A percentile compares a stretch with the other conserved stretches of the same genome.
phyloP scores from a whole-genome alignment of 331 rosid species.

The Malus hybrid region DNA sequence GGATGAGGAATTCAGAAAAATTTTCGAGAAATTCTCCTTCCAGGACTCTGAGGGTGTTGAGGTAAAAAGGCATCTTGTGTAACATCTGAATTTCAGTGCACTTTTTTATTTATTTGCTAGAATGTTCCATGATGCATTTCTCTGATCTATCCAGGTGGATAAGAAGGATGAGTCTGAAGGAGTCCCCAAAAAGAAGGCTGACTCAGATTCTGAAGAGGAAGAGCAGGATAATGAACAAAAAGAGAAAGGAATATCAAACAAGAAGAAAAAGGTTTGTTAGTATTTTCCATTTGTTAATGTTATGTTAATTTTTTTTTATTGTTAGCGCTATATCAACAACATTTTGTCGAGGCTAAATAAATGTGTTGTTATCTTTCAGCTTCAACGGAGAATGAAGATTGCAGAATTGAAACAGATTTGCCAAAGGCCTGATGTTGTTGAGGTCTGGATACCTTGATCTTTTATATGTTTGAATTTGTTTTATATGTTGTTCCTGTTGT shows the following conservation, averaged over 20 bases:
- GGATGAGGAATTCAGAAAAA: conserved; percentile 79
- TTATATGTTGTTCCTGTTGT: neutral
- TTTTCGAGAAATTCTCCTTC: conserved; percentile 75
- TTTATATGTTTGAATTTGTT: neutral
- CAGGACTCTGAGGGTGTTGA: conserved; percentile 44
- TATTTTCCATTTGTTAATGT: neutral
- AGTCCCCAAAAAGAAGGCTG: conserved; percentile 47
- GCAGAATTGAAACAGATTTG: conserved; percentile 90
- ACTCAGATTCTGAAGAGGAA: conserved; percentile 96
- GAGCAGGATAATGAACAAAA: conserved; percentile 68
- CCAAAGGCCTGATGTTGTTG: conserved; percentile 94
- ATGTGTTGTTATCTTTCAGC: conserved; percentile 36
- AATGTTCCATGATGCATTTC: neutral
- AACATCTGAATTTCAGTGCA: neutral
- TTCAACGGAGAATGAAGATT: conserved; percentile 94
- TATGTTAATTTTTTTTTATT: too few relatives aligned
- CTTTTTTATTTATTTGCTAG: neutral
- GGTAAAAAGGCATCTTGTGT: conserved; percentile 27
- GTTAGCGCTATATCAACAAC: neutral
- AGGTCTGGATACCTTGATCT: conserved; percentile 43
- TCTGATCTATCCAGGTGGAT: conserved; percentile 41
- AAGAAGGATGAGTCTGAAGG: conserved; percentile 66
- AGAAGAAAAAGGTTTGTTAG: conserved; percentile 72
- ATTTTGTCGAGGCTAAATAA: conserved; percentile 7
- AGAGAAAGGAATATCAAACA: conserved; percentile 86